phyloP scores from a whole-genome alignment of 306 rosid genomes.

The Cucumis melo region DNA sequence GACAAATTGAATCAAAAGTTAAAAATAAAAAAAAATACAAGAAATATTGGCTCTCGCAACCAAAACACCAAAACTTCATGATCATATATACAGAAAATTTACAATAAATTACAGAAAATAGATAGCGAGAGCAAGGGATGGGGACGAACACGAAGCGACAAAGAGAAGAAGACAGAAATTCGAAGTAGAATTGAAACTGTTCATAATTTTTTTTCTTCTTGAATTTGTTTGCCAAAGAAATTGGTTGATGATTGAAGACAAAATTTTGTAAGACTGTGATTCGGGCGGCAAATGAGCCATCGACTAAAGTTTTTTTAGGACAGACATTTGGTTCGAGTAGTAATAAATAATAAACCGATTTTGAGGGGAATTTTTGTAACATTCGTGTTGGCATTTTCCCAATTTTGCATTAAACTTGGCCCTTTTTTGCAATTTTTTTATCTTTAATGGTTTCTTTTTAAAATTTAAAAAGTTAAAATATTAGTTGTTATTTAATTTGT shows the following conservation, averaged over 20 bases:
- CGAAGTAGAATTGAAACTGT: not conserved
- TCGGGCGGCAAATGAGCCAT: conserved; percentile 15
- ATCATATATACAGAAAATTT: not conserved
- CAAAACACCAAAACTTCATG: not conserved
- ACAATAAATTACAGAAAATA: not conserved
- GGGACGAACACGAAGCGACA: conserved; percentile 14
- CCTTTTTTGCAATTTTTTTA: not conserved
- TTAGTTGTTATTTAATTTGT: too few species aligned
- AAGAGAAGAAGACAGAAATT: not conserved
- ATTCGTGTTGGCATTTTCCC: not conserved
- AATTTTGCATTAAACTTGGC: not conserved
- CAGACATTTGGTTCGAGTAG: not conserved
- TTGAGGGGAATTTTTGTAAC: not conserved
- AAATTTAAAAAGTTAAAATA: not conserved
- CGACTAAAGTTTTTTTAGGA: not conserved
- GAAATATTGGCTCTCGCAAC: not conserved
- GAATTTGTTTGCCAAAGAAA: not conserved
- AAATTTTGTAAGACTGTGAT: not conserved
- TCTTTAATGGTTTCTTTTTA: not conserved
- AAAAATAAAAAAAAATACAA: not conserved
- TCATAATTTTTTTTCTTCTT: not conserved
- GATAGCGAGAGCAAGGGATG: conserved; percentile 1
- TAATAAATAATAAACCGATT: not conserved
- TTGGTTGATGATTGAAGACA: not conserved
- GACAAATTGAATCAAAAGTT: not conserved